These are phyloP conservation scores for Tricholoma hemisulphureum DNA, from an alignment of 768 basidiomycete genomes.

Conservation along the genomic window DNA sequence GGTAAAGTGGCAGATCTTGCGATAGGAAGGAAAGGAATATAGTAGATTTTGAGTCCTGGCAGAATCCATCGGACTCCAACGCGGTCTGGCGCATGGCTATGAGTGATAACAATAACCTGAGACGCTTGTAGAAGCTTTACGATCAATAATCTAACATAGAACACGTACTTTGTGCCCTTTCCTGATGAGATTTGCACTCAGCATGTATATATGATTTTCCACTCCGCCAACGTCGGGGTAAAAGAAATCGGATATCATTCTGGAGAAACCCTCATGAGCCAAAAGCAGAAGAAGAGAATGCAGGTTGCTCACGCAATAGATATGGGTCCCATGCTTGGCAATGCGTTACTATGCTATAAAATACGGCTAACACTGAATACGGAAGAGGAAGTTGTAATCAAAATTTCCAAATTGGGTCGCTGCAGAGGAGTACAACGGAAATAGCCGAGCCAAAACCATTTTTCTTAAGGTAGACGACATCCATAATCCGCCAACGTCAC, in stretches of 20 bases:
- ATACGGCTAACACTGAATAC: too few relatives aligned
- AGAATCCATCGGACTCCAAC: conserved; percentile 88
- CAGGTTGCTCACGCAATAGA: conserved; percentile 34
- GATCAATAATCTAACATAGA: too few relatives aligned
- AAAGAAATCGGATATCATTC: conserved; percentile 98
- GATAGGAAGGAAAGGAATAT: conserved; percentile 87
- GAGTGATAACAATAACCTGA: conserved; percentile 93
- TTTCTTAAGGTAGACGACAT: too few relatives aligned
- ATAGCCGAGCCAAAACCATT: too few relatives aligned
- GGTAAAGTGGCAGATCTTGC: conserved; percentile 92
- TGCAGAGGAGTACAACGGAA: too few relatives aligned
- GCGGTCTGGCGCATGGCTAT: conserved; percentile 82
- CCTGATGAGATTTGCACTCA: conserved; percentile 77
- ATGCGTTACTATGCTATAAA: neutral
- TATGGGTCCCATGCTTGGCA: conserved; percentile 28
- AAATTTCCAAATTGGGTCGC: too few relatives aligned
- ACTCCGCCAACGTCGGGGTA: conserved; percentile 93
- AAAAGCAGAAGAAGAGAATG: neutral
- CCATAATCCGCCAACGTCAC: too few relatives aligned
- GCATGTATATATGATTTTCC: conserved; percentile 94
- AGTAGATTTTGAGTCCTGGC: conserved; percentile 88
- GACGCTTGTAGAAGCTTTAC: too few relatives aligned
- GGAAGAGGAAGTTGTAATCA: too few relatives aligned
- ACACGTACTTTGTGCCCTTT: conserved; percentile 77
- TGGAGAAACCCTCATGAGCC: conserved; percentile 26